Evolutionary conservation across 2,329 filamentous ascomycete genomes (phyloP).

Genomic region (Harringtonia aguacate): DNA sequence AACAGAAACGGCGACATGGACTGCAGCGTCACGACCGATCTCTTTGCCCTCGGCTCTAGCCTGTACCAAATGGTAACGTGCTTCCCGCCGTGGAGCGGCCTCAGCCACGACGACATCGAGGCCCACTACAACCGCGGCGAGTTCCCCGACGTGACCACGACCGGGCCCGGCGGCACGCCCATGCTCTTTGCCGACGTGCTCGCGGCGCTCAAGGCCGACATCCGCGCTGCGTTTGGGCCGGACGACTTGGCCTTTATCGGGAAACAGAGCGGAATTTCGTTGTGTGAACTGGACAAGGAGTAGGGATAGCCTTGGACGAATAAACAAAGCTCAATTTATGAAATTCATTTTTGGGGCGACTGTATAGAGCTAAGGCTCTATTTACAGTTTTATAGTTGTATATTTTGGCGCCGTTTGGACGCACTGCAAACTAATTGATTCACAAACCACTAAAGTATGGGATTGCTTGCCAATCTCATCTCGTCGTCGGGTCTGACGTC

Average conservation of each 20-base stretch:
- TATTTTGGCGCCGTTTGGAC: too few relatives aligned
- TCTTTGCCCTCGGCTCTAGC: conserved; percentile 8
- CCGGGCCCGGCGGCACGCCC: not conserved
- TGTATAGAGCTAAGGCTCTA: too few relatives aligned
- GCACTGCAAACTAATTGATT: too few relatives aligned
- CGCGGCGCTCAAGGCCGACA: not conserved
- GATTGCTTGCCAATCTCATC: too few relatives aligned
- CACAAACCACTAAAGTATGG: too few relatives aligned
- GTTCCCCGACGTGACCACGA: not conserved
- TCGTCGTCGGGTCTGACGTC: too few relatives aligned
- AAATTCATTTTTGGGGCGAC: too few relatives aligned
- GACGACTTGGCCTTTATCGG: conserved; percentile 3
- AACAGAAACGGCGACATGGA: not conserved
- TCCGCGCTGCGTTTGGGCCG: not conserved
- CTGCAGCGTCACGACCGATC: conserved; percentile 4
- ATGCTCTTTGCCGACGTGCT: conserved; percentile 3
- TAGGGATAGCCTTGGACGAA: too few relatives aligned
- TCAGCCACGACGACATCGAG: conserved; percentile 1
- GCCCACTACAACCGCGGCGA: not conserved
- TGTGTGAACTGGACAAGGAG: too few relatives aligned
- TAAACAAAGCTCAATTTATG: too few relatives aligned
- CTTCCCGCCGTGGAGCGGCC: not conserved
- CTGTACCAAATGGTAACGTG: conserved; percentile 4
- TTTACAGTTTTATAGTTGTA: too few relatives aligned
- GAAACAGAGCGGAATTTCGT: not conserved